Base-by-base conservation (phyloP, 768 basidiomycete genomes). In the Macrolepiota dolichaula region DNA sequence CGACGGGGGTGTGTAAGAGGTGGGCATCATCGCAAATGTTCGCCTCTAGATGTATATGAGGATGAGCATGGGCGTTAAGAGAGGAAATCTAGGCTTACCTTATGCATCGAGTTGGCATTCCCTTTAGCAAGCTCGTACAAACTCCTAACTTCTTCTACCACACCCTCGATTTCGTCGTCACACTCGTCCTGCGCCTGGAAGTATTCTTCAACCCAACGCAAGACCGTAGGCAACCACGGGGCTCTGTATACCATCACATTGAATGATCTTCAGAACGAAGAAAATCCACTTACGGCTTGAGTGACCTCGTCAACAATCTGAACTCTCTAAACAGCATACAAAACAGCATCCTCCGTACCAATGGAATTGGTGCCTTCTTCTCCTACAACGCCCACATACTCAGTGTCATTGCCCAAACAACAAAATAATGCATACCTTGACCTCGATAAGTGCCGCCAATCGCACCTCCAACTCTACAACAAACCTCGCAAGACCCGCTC, bases 291-390 rank as follows among this genome's bases (percentile, higher is more conserved):
- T 71, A 90, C 88, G 79, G 70, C 70, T 87, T 89, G 27, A 87
- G 69, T 0, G 88, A 89, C 52, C 83, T 78, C 1, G 84, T 86
- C 5, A 87, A 66, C 4, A 89, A 72, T 55, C 91, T 75, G 37
- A 89, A 81, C 67, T 90, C 86, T 1, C 83, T 77, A 54, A 92
- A 82, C 5, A 93, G 71, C 19, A 83, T 75, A 59, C 80, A 81
- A 55, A 89, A 79, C 24, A 92, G 73, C 52, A 85, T 73, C 35
- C 88, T 74, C 50, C 87, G 85, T 1, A 85, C 83, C 3, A 79
- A 73, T 1, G 89, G 82, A 4, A 88, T 68, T 17, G 78, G 66
- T 11, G 68, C 65, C 0, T 71, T 76, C 66, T 76, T 77, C 70
- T 92, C 90, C 89, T 91, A 63, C 9, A 59, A 4, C n/a, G 52